Evolutionary conservation across 768 basidiomycete genomes (phyloP), one percentile per base, ranked within the genome.

Genomic region (Leccinum variicolor): DNA sequence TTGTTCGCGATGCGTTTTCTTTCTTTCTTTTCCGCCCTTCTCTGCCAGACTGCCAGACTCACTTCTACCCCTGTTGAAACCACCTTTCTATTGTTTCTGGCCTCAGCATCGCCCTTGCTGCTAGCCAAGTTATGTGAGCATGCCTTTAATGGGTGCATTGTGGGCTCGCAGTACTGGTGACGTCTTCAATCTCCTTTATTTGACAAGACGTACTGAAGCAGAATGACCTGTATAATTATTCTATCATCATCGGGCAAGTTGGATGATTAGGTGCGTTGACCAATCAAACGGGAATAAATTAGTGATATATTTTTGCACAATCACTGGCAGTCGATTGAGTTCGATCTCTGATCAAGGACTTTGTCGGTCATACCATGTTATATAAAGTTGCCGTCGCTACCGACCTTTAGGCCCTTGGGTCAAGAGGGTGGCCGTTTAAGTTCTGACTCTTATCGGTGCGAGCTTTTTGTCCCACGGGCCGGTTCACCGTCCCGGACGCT

Each of bases 1-100:
- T 63, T 25, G 62, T 23, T 55, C 33, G 53, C 45, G 50, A 62
- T 63, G 54, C 61, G 56, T 49, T 4, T 62, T 63, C 7, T 55
- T 63, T 48, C 56, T 51, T 59, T 57, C 62, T 15, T 47, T 63
- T 54, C 39, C 55, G 19, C 29, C 59, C 13, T 46, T 57, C 9
- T 47, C 54, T 1, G 51, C 62, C 11, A 50, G 62, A 51, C 36
- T 33, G 62, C 61, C 19, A 56, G 51, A 8, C 62, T 57, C 6
- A 2, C 55, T 13, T 3, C 55, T 39, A 13, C n/a, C 14, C 49
- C 51, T n/a, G 9, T 26, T 11, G 55, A 33, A 14, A 33, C 34
- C 34, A 13, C 34, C 34, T 36, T 36, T 36, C 34, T 36, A 17
- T 36, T 15, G 14, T 36, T 36, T 17, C 15, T 36, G 15, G 34